Evolutionary conservation across 768 basidiomycete genomes (phyloP).

Genomic region (Podaxis sp.): DNA sequence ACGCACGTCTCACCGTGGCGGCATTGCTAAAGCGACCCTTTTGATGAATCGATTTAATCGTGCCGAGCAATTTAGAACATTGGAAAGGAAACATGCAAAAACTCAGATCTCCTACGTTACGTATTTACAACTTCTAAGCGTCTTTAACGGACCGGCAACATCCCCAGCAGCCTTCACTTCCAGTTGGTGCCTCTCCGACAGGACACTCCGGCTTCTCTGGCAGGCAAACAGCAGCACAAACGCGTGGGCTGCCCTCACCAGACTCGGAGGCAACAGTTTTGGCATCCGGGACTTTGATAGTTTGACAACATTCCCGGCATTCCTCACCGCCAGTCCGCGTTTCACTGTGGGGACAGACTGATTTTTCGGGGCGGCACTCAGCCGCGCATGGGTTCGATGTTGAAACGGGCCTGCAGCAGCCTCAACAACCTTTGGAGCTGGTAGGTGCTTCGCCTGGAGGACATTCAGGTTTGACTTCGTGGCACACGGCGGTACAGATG

Average conservation of each 20-base stretch:
- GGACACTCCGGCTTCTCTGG: not conserved
- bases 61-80: no score
- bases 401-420: not conserved
- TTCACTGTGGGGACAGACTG: not conserved
- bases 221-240: not conserved
- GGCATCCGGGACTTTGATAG: not conserved
- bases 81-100: not conserved
- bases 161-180: slow-evolving; percentile 1
- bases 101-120: not conserved
- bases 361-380: not conserved
- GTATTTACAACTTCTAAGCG: not conserved
- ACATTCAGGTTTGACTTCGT: not conserved
- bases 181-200: not conserved
- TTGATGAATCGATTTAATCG: no score
- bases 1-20: no score
- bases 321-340: not conserved
- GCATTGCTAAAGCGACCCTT: no score
- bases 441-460: not conserved
- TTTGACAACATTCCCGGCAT: not conserved
- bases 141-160: not conserved
- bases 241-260: no score
- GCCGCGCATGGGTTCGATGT: not conserved
- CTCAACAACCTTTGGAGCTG: not conserved
- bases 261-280: not conserved
- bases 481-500: not conserved